Conservation (phyloP, 164 flowering plant genomes). For the Akebia trifoliata region DNA sequence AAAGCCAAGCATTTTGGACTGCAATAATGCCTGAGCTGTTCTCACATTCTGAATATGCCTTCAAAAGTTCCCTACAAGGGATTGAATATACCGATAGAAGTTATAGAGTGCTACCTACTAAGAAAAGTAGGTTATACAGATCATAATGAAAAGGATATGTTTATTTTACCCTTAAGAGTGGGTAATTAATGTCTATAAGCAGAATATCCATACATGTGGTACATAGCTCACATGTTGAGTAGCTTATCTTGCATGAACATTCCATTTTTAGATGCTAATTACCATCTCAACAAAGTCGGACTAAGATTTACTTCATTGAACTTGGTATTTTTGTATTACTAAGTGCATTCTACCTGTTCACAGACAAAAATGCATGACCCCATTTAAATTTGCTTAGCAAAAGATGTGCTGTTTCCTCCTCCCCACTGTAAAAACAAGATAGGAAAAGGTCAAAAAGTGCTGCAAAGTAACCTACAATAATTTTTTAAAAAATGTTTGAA, state of each 20-base stretch:
- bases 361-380: conserved; percentile 95
- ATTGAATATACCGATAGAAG: not conserved
- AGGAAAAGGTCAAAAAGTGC: not conserved
- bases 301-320: not conserved
- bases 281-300: not conserved
- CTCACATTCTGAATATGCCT: conserved; percentile 75
- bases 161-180: too few species aligned
- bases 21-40: conserved; percentile 74
- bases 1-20: conserved; percentile 85
- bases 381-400: conserved; percentile 92
- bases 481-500: not conserved
- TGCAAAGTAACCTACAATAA: not conserved
- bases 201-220: not conserved
- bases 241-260: not conserved
- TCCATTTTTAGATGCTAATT: not conserved
- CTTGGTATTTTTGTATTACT: not conserved
- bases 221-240: not conserved
- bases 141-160: not conserved
- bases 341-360: conserved; percentile 58
- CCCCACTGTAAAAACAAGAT: conserved; percentile 58
- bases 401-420: conserved; percentile 81
- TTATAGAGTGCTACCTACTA: not conserved
- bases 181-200: not conserved
- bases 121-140: not conserved
- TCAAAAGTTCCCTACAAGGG: conserved; percentile 68